Evolutionary conservation across 2,329 filamentous ascomycete species (phyloP), one percentile per base, ranked within the genome.

Genomic region (Cercospora nicotianae): DNA sequence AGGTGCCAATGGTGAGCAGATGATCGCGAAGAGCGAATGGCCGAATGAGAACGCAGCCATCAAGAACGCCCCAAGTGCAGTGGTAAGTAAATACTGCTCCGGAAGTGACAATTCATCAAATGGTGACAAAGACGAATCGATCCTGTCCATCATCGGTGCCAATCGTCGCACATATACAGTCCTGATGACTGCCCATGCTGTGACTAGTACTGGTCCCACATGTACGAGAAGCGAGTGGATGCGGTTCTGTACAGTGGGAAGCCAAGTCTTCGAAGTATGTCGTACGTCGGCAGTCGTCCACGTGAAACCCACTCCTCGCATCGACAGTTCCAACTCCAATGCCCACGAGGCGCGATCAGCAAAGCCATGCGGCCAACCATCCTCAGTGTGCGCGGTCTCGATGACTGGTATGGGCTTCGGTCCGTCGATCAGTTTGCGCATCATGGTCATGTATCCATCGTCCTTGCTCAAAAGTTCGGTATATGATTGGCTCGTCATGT

Each of bases 231-330:
- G 80, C 60, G 78, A 80, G 67, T 83, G 81, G 9, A 80, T 48
- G 5, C 81, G 75, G 62, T 81, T 80, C 18, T 70, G 64, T 8
- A 80, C 75, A 2, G 78, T 81, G 0, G 81, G 81, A 5, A 81
- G 71, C 81, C 81, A 82, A 0, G 80, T 82, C 69, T 79, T 79
- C 33, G 77, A 77, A 5, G 80, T 81, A 69, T 83, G 81, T 9
- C 81, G 77, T 2, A 82, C 80, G 64, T 83, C 81, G 5, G 81
- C 81, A 1, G 80, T 82, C 20, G 79, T 81, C 81, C 80, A 82
- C 0, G 80, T 81, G 71, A 83, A 82, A 48, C 81, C 81, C 6
- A 80, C 79, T 18, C 81, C 81, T 13, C 81, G 77, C 81, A 83
- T 83, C 42, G 75, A 78, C 3, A 82, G 73, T 70, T 82, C 80